Evolutionary conservation across 2,329 filamentous ascomycete species (phyloP).

Genomic region (Emmonsia crescens): DNA sequence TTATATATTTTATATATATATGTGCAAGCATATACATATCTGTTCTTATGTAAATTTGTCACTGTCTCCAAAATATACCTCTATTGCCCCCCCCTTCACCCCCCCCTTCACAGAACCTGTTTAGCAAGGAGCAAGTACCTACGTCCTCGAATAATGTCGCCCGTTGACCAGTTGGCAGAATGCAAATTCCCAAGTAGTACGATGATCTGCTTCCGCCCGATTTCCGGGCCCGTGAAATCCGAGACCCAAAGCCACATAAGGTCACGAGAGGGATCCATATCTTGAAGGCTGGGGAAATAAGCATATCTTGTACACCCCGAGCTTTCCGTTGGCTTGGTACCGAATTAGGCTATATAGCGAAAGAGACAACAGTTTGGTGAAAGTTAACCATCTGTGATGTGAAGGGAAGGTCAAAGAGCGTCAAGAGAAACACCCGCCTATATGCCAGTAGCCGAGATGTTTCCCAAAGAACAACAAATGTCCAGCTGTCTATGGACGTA

Average conservation of each 20-base stretch:
- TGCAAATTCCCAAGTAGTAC: not conserved
- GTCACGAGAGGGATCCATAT: too few species aligned
- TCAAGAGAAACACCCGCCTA: not conserved
- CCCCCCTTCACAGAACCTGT: too few species aligned
- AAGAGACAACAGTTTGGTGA: too few species aligned
- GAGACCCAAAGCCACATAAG: too few species aligned
- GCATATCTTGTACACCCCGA: not conserved
- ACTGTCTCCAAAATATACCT: too few species aligned
- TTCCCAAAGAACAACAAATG: too few species aligned
- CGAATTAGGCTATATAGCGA: too few species aligned
- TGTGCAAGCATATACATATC: too few species aligned
- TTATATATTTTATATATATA: not conserved
- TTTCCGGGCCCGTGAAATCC: not conserved
- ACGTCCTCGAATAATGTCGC: not conserved
- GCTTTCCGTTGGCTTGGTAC: not conserved
- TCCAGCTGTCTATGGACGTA: too few species aligned
- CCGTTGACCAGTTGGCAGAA: not conserved
- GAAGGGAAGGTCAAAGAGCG: not conserved
- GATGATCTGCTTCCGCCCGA: not conserved
- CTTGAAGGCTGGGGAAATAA: not conserved
- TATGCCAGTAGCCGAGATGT: not conserved
- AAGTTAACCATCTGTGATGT: not conserved
- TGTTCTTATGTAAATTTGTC: too few species aligned
- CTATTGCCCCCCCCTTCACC: too few species aligned
- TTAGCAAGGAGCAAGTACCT: not conserved